These are phyloP conservation scores for Drechslerella coelobrocha DNA, from an alignment of 2,329 filamentous ascomycete species.

Conservation along the genomic window DNA sequence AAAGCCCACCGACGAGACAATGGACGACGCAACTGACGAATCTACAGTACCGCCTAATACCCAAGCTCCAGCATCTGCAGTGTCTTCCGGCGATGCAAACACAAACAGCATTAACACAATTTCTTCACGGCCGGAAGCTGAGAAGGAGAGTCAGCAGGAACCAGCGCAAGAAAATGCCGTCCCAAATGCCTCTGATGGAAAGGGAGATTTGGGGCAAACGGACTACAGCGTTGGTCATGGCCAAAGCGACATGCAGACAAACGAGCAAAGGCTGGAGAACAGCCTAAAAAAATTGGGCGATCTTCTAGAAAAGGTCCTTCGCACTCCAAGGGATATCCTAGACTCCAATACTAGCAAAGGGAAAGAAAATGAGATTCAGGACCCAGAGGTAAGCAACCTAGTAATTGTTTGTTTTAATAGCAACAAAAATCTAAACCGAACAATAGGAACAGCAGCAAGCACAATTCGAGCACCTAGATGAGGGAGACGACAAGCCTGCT, in stretches of 20 bases:
- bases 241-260: constrained; percentile 46
- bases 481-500: constrained; percentile 82
- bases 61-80: constrained; percentile 49
- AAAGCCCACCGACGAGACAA: constrained; percentile 23
- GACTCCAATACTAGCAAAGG: constrained; percentile 67
- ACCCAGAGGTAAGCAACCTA: constrained; percentile 56
- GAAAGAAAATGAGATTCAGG: constrained; percentile 62
- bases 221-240: constrained; percentile 37
- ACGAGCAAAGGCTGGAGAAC: constrained; percentile 62
- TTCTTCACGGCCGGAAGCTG: constrained; percentile 51
- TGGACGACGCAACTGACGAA: constrained; percentile 48
- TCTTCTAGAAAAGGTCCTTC: constrained; percentile 89
- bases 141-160: constrained; percentile 50
- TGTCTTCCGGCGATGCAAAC: constrained; percentile 51
- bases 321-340: constrained; percentile 82
- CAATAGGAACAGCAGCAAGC: constrained; percentile 74
- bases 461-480: constrained; percentile 92
- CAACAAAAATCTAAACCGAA: too few relatives aligned
- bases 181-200: constrained; percentile 31
- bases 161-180: constrained; percentile 43
- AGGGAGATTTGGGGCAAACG: constrained; percentile 30
- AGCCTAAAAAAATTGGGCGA: constrained; percentile 96
- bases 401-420: too few relatives aligned
- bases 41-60: constrained; percentile 50
- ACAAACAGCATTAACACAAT: constrained; percentile 51